Conservation (phyloP, 2,329 filamentous ascomycete genomes). For the Epichloe hybrida region DNA sequence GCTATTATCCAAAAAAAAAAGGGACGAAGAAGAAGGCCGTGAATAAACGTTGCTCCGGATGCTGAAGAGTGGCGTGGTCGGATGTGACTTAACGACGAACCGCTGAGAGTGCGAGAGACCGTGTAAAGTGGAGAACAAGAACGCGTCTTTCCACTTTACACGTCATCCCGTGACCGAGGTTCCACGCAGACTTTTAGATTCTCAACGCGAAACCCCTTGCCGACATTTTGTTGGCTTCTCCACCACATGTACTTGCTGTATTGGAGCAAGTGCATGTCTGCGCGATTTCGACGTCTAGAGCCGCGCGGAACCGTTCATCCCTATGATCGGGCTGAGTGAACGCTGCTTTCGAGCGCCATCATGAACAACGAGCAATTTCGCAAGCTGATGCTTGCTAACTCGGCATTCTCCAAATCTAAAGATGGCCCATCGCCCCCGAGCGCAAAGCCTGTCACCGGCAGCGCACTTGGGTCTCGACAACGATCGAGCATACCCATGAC, state of each 20-base stretch:
- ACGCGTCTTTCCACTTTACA: too few species aligned
- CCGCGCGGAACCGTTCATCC: neutral
- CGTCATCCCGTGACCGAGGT: too few species aligned
- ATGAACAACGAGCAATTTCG: slow-evolving; percentile 98
- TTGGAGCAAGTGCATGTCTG: too few species aligned
- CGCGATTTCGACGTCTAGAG: neutral
- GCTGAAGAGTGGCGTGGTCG: neutral
- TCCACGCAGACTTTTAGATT: too few species aligned
- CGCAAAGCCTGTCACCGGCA: slow-evolving; percentile 19
- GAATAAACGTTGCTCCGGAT: neutral
- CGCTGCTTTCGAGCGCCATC: slow-evolving; percentile 1
- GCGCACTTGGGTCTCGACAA: slow-evolving; percentile 60
- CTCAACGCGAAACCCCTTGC: too few species aligned
- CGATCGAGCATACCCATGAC: slow-evolving; percentile 86
- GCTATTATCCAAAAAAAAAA: neutral
- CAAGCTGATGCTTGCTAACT: slow-evolving; percentile 50
- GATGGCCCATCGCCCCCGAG: slow-evolving; percentile 30
- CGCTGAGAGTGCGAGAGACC: too few species aligned
- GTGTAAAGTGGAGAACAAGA: too few species aligned
- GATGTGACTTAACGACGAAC: neutral
- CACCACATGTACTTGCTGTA: too few species aligned
- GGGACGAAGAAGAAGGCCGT: neutral
- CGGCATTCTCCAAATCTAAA: slow-evolving; percentile 24
- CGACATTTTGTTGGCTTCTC: too few species aligned
- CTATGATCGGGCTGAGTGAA: neutral